Evolutionary conservation across 768 basidiomycete species (phyloP).

Genomic region (Termitomyces sp.): DNA sequence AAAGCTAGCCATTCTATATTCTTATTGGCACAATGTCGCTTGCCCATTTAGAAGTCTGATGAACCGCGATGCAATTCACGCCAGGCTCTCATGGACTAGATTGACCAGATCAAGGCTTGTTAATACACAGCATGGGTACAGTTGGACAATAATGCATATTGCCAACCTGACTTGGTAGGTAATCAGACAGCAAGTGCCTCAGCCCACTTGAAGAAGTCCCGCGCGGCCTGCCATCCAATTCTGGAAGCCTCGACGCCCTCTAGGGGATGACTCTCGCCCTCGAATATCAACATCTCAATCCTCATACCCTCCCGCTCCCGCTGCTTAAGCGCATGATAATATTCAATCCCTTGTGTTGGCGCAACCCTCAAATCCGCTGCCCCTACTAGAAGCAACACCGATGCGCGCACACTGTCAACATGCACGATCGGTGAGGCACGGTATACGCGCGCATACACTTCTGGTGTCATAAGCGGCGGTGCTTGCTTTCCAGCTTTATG

Average conservation of each 20-base stretch:
- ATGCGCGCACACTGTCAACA: slow-evolving; percentile 42
- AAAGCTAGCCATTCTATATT: too few relatives aligned
- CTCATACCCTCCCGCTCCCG: slow-evolving; percentile 12
- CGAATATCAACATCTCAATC: slow-evolving; percentile 57
- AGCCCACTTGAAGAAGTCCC: slow-evolving; percentile 39
- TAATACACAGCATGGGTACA: not conserved
- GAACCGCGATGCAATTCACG: not conserved
- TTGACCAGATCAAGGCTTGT: not conserved
- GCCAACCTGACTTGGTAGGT: not conserved
- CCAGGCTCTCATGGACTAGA: not conserved
- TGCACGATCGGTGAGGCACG: slow-evolving; percentile 50
- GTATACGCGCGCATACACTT: slow-evolving; percentile 37
- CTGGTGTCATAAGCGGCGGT: slow-evolving; percentile 36
- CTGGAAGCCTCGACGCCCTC: slow-evolving; percentile 59
- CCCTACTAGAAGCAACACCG: slow-evolving; percentile 57
- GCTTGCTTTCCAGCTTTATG: not conserved
- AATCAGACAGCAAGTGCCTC: slow-evolving; percentile 4
- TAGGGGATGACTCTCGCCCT: slow-evolving; percentile 56
- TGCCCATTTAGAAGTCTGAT: too few relatives aligned
- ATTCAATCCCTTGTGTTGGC: slow-evolving; percentile 53
- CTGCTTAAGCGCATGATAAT: slow-evolving; percentile 62
- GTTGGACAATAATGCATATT: not conserved
- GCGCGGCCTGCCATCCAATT: slow-evolving; percentile 43
- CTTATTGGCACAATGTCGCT: too few relatives aligned
- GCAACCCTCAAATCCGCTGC: slow-evolving; percentile 57